Conservation (phyloP, 495 filamentous ascomycete genomes). For the Letharia columbiana region DNA sequence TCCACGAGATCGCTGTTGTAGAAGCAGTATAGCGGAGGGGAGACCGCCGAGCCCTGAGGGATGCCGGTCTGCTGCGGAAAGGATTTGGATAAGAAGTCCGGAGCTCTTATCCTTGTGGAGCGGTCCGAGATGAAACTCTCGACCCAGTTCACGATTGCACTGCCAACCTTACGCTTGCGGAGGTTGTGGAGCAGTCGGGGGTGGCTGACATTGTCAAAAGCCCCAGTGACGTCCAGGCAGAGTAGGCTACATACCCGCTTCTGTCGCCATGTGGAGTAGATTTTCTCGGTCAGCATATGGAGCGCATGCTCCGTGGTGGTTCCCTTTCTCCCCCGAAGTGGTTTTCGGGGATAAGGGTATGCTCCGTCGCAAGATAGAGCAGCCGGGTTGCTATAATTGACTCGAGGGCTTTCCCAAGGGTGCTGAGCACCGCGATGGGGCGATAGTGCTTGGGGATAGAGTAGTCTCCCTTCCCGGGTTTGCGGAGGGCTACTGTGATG, state of each 20-base stretch:
- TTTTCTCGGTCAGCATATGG: background rate
- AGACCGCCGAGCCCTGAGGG: constrained; percentile 25
- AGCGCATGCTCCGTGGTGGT: background rate
- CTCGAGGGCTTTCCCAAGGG: constrained; percentile 27
- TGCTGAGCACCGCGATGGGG: constrained; percentile 29
- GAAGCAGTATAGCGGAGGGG: constrained; percentile 24
- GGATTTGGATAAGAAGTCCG: background rate
- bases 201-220: constrained; percentile 31
- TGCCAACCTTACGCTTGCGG: constrained; percentile 13
- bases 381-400: background rate
- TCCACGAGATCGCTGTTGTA: too few relatives aligned
- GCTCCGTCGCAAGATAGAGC: background rate
- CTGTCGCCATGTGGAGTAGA: background rate
- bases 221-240: constrained; percentile 26
- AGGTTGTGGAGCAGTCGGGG: constrained; percentile 28
- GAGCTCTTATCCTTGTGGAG: background rate
- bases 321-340: background rate
- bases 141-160: constrained; percentile 9
- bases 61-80: constrained; percentile 10
- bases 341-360: background rate
- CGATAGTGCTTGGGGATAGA: constrained; percentile 23
- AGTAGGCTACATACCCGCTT: constrained; percentile 16
- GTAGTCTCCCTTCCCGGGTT: constrained; percentile 20
- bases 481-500: background rate
- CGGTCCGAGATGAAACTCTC: constrained; percentile 17